A percentile compares a stretch with the other conserved stretches of the same genome.
phyloP scores from a whole-genome alignment of 805 yeast genomes.

The Peterozyma xylosa region DNA sequence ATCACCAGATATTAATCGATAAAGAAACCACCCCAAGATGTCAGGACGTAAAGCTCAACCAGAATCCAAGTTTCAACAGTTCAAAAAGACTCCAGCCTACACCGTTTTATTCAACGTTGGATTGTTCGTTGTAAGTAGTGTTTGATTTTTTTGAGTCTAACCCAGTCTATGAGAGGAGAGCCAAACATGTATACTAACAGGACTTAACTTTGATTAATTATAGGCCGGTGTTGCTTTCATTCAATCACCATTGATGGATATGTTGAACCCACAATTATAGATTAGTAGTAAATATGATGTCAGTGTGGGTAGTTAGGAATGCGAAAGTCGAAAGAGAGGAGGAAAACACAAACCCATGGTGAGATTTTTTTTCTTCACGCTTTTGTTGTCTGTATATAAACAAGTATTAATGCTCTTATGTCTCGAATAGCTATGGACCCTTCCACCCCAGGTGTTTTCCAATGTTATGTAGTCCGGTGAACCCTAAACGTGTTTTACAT shows the following conservation, averaged over 20 bases:
- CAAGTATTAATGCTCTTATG: background rate
- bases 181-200: conserved; percentile 8
- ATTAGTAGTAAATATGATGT: background rate
- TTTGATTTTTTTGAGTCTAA: background rate
- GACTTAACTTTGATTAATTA: background rate
- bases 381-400: background rate
- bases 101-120: conserved; percentile 57
- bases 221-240: conserved; percentile 67
- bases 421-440: background rate
- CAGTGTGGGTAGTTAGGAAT: background rate
- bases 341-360: background rate
- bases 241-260: conserved; percentile 74
- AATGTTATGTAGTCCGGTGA: too few species aligned
- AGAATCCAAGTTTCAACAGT: conserved; percentile 31
- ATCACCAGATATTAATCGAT: too few species aligned
- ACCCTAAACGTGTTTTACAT: too few species aligned
- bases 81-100: conserved; percentile 58
- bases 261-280: conserved; percentile 62
- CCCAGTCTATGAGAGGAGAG: too few species aligned
- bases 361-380: background rate
- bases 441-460: too few species aligned
- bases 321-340: background rate
- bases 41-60: conserved; percentile 20
- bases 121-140: conserved; percentile 40
- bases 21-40: conserved; percentile 12